Conservation (phyloP, 306 rosid species). For the Dalbergia oliveri region DNA sequence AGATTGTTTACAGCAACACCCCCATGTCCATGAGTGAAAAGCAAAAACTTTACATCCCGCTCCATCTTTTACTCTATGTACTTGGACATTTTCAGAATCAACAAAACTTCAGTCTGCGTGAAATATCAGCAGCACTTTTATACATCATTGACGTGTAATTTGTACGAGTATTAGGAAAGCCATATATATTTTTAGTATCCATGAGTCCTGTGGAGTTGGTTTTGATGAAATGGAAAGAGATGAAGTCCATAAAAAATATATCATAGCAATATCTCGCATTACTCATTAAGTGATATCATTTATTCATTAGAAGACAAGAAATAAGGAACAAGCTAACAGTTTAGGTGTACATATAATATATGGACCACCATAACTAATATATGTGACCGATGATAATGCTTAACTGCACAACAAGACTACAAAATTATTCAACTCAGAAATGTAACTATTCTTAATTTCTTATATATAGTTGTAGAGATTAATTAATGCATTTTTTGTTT, state of each 20-base stretch:
- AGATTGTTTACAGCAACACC: background rate
- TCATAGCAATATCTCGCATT: background rate
- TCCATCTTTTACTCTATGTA: background rate
- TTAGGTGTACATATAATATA: background rate
- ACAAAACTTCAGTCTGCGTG: background rate
- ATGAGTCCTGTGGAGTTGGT: background rate
- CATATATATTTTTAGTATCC: background rate
- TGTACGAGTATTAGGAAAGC: background rate
- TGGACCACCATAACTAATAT: background rate
- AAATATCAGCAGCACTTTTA: background rate
- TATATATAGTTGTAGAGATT: background rate
- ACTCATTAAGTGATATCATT: background rate
- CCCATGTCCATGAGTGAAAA: background rate
- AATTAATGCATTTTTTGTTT: background rate
- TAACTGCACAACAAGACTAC: background rate
- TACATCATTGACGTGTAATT: background rate
- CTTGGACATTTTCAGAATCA: background rate
- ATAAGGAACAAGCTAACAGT: background rate
- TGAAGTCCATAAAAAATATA: background rate
- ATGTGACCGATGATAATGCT: background rate
- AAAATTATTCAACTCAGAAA: constrained; percentile 37
- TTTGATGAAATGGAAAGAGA: background rate
- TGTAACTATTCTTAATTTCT: background rate
- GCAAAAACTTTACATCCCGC: background rate
- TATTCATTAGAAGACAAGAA: background rate